Base-by-base conservation (phyloP, 2,329 filamentous ascomycete genomes). In the Xenosphaeropsis pyriputrescens region DNA sequence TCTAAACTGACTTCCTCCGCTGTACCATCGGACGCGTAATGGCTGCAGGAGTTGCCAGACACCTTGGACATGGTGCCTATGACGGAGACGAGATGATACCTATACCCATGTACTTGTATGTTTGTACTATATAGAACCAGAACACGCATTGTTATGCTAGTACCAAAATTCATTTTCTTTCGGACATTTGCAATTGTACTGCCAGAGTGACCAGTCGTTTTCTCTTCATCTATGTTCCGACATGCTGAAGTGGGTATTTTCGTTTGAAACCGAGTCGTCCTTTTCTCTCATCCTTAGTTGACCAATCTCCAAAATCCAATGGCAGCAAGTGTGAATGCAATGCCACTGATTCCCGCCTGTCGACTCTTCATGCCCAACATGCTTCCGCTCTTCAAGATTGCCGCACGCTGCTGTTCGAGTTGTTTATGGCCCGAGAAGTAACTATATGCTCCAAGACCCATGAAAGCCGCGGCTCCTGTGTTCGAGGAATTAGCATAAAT, bases 381-480 rank as follows among this genome's bases (percentile, higher is more conserved):
- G 18, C 78, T 79, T 34, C 73, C 72, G 60, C 79, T 82, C 52
- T 71, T 65, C 41, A 85, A 59, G 43, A 88, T 84, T 42, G 62
- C 58, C n/a, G 67, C 64, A 43, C 70, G 67, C 54, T 84, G 78
- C 48, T 68, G 65, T 48, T 75, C 68, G 19, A 91, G 70, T 56
- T 88, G 81, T 36, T 65, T 64, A 57, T 77, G 79, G 41, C 84
- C 84, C 3, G 79, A 82, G 43, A 75, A 64, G 59, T 86, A 88
- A 57, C 76, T 86, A 59, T 88, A 91, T 1, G 68, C 75, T 3
- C 76, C 83, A 13, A 89, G 71, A 1, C 79, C 80, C 39, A 85
- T 64, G 45, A 91, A 85, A 1, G 82, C 79, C 30, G 75, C 69
- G 51, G 80, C 79, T 33, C 83, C 83, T 88, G 48, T 35, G 8